Evolutionary conservation across 75 land plant genomes (phyloP), one percentile per base, ranked within the genome.

Genomic region (Sequoiadendron giganteum): DNA sequence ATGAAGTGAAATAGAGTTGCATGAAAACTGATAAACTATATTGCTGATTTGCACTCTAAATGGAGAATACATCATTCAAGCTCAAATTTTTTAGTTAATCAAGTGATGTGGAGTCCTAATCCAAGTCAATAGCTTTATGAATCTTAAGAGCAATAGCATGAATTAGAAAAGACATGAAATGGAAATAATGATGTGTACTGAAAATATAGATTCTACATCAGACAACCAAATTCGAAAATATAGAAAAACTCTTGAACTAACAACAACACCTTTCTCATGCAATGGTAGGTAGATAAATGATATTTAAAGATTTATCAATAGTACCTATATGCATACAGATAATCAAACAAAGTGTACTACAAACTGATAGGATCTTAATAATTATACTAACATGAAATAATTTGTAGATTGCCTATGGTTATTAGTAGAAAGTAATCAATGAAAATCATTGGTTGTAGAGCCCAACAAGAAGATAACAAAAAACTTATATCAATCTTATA

Each of bases 41-140:
- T 16, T 79, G 19, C 76, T 88, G 95, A 98, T 97, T 84, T 98
- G 99, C 70, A 92, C 93, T 77, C 87, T 48, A 76, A 92, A 90
- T 88, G 98, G 99, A 58, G 99, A 97, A 87, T 93, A 88, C 90
- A 40, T 92, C 96, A 61, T 97, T 19, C 48, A 36, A 90, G 82
- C 34, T 65, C 90, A 32, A 70, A 21, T 90, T 87, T 88, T 8
- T 36, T 48, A 5, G 85, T 90, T 30, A 70, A 87, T 56, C 72
- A 75, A 38, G 73, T 87, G 14, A 83, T 89, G 61, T 89, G 90
- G 89, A 90, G 89, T 36, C 90, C 86, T 25, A 68, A 90, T 88
- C 90, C 86, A 16, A 36, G 43, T 61, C 72, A 21, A 54, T 90
- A 25, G 90, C 86, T 84, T 65, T 38, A 32, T 14, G 15, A 68